Evolutionary conservation across 352 stramenopile species (phyloP).

Genomic region (Phytophthora podocarpi): DNA sequence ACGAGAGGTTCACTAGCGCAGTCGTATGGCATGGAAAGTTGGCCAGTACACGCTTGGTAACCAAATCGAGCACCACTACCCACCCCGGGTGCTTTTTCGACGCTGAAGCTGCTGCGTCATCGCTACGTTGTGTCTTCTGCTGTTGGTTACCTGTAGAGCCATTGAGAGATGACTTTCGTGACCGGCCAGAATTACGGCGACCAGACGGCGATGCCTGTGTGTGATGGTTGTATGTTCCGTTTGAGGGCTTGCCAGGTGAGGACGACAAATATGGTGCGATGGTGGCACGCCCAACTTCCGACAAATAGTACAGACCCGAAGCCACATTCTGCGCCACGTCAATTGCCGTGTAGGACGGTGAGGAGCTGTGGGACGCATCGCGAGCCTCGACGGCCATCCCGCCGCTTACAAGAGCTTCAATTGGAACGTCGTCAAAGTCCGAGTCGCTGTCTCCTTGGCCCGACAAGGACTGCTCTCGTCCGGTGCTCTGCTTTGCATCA

Average conservation of each 20-base stretch:
- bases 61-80: conserved; percentile 72
- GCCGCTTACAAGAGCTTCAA: conserved; percentile 49
- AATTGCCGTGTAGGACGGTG: conserved; percentile 71
- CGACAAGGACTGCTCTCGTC: conserved; percentile 31
- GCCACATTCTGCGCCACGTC: conserved; percentile 90
- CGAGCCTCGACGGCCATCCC: conserved; percentile 28
- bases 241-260: conserved; percentile 49
- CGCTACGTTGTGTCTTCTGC: conserved; percentile 9
- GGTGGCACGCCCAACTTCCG: conserved; percentile 65
- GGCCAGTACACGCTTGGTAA: conserved; percentile 63
- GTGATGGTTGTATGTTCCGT: conserved; percentile 10
- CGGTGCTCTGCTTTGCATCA: conserved; percentile 9
- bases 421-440: conserved; percentile 49
- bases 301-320: conserved; percentile 85
- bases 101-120: conserved; percentile 11
- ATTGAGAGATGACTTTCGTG: conserved; percentile 23
- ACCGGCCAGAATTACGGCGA: conserved; percentile 12
- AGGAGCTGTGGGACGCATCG: conserved; percentile 32
- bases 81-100: conserved; percentile 52
- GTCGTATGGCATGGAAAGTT: conserved; percentile 83
- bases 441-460: conserved; percentile 43
- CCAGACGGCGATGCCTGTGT: conserved; percentile 19
- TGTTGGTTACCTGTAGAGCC: conserved; percentile 8
- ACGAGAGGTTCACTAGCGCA: conserved; percentile 70
- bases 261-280: conserved; percentile 79